Percentiles rank a stretch among this genome's conserved stretches.
Conservation (phyloP, 2,329 filamentous ascomycete genomes). For the Dactylellina leptospora region DNA sequence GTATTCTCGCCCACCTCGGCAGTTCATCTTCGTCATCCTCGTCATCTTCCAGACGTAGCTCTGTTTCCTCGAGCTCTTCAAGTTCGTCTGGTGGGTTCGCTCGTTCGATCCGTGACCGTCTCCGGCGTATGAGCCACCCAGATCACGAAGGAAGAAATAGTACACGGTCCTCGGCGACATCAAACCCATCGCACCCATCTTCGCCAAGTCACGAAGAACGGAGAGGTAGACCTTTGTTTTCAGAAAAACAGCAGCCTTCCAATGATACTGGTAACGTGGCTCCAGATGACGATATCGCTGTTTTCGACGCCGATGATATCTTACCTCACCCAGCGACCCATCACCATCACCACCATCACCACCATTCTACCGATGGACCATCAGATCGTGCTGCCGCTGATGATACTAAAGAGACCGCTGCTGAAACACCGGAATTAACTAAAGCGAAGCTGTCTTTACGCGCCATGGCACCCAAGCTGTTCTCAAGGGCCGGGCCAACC, state of each 20-base stretch:
- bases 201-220: conserved; percentile 25
- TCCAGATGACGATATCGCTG: conserved; percentile 27
- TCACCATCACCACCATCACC: too few species aligned
- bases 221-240: conserved; percentile 37
- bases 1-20: conserved; percentile 71
- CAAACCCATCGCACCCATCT: conserved; percentile 27
- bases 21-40: conserved; percentile 57
- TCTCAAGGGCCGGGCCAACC: conserved; percentile 53
- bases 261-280: background rate
- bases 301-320: conserved; percentile 42
- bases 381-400: conserved; percentile 2
- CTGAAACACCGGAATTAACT: conserved; percentile 24
- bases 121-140: conserved; percentile 47
- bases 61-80: conserved; percentile 67
- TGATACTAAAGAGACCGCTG: background rate
- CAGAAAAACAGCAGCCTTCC: conserved; percentile 25
- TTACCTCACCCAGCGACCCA: background rate
- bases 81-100: conserved; percentile 57
- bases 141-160: conserved; percentile 44
- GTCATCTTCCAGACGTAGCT: conserved; percentile 59
- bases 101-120: conserved; percentile 48
- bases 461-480: conserved; percentile 45
- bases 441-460: conserved; percentile 37
- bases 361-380: conserved; percentile 33
- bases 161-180: conserved; percentile 34